Evolutionary conservation across 192 early-diverging fungal genomes (phyloP), one percentile per base, ranked within the genome.

Genomic region (Backusella circina): DNA sequence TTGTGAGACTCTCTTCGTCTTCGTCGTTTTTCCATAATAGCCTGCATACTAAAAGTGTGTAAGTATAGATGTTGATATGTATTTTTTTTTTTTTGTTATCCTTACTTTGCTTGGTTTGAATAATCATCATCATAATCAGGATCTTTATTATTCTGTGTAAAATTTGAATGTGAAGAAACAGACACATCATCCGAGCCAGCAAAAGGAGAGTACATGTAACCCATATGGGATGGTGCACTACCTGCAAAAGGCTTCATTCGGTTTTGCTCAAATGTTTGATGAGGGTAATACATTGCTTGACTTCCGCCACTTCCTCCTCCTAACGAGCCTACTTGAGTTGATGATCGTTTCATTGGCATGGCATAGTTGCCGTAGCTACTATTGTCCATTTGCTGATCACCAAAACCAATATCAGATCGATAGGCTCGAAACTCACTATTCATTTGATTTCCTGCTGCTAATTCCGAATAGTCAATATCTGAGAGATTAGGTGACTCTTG

Each of bases 1-100:
- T 99, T 99, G 86, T 99, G 97, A 64, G 95, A 96, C 84, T 98
- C 97, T 18, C 97, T 86, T 73, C 97, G 92, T 64, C 95, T 88
- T 54, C 96, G 86, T 32, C 95, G 88, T 82, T 98, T 98, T 81
- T 99, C 97, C 84, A 85, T 82, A 36, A 80, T 70, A 28, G 82
- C 71, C 38, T 81, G 83, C 54, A 87, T 41, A 57, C 79, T 83
- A 82, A 61, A 28, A 39, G 21, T 65, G 73, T 36, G 33, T 50
- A 47, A 18, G 12, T 33, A 47, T n/a, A 73, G 50, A 36, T 37
- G 9, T 37, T 37, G 36, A 37, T 16, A 38, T 38, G 33, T 39
- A 30, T 21, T 30, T 44, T 65, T 66, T 75, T 9, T 64, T 61
- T 73, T 28, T 65, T 57, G 2, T 21, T 28, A 57, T 30, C 71